phyloP scores from a whole-genome alignment of 208 protist species.

The Acanthamoeba lenticulata region DNA sequence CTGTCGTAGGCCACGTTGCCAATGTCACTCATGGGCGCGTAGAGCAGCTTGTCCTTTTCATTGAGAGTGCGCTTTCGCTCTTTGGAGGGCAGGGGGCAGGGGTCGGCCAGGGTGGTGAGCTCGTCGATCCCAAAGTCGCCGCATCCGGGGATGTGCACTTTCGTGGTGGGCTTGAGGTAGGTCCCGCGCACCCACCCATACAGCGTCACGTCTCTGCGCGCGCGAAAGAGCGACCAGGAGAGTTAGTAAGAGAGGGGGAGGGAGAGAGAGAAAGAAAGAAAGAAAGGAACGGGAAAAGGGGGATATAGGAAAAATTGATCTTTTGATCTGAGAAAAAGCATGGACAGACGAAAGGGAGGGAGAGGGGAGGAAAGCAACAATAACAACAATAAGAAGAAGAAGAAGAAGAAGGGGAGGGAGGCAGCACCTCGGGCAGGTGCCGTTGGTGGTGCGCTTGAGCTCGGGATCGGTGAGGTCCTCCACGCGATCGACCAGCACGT shows the following conservation, averaged over 20 bases:
- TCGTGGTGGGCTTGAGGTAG: conserved; percentile 91
- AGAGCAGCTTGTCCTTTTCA: conserved; percentile 95
- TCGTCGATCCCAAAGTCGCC: conserved; percentile 96
- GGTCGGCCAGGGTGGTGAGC: conserved; percentile 94
- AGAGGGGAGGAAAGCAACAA: too few species aligned
- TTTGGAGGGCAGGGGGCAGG: conserved; percentile 84
- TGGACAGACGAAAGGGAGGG: too few species aligned
- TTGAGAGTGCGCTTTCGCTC: conserved; percentile 93
- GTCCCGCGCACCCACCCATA: conserved; percentile 98
- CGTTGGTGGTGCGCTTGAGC: conserved; percentile 71
- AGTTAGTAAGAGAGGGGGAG: neutral
- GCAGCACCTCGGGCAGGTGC: neutral
- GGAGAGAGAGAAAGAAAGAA: too few species aligned
- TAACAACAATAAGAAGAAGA: too few species aligned
- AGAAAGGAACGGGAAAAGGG: too few species aligned
- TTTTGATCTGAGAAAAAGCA: too few species aligned
- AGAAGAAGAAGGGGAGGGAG: neutral
- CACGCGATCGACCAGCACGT: conserved; percentile 92
- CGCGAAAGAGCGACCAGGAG: neutral
- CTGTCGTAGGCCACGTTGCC: conserved; percentile 98
- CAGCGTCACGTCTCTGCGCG: conserved; percentile 92
- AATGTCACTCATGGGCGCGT: conserved; percentile 98
- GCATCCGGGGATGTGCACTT: conserved; percentile 96
- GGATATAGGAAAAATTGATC: neutral
- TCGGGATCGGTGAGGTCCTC: conserved; percentile 98